Conservation (phyloP, 139 green algal genomes). For the Asterochloris sp. region DNA sequence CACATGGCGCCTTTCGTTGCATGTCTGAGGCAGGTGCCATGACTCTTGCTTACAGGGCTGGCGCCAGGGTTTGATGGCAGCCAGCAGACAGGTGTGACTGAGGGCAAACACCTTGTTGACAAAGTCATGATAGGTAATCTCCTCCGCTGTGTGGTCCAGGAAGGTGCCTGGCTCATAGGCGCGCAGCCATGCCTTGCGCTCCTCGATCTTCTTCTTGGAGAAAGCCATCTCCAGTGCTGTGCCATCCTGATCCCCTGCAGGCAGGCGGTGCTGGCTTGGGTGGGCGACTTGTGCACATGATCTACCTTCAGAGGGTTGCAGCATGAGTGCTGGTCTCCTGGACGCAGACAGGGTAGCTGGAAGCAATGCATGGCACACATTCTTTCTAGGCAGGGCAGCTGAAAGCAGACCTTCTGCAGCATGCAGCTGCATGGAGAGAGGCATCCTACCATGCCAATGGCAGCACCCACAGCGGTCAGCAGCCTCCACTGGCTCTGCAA, state of each 20-base stretch:
- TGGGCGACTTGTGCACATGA: no score
- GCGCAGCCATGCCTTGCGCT: slow-evolving; percentile 94
- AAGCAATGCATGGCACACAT: no score
- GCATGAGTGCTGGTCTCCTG: no score
- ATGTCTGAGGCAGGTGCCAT: no score
- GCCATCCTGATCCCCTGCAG: slow-evolving; percentile 70
- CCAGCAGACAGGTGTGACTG: neutral
- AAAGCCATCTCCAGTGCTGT: slow-evolving; percentile 95
- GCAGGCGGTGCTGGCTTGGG: neutral
- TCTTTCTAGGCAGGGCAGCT: no score
- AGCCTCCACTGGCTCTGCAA: neutral
- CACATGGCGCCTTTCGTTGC: neutral
- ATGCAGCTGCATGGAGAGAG: neutral
- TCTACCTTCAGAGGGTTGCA: no score
- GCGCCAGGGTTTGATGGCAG: no score
- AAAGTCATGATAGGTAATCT: slow-evolving; percentile 94
- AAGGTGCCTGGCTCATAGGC: slow-evolving; percentile 84
- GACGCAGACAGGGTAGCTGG: no score
- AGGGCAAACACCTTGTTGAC: slow-evolving; percentile 72
- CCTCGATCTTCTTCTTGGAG: slow-evolving; percentile 97
- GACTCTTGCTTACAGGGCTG: no score
- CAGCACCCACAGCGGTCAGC: neutral
- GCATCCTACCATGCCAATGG: neutral
- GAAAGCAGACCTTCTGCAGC: neutral
- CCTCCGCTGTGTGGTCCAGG: slow-evolving; percentile 79